Percentiles rank a stretch among this genome's conserved stretches.
Evolutionary conservation across 805 yeast genomes (phyloP).

Genomic region (Starmerella lactis-condensi): DNA sequence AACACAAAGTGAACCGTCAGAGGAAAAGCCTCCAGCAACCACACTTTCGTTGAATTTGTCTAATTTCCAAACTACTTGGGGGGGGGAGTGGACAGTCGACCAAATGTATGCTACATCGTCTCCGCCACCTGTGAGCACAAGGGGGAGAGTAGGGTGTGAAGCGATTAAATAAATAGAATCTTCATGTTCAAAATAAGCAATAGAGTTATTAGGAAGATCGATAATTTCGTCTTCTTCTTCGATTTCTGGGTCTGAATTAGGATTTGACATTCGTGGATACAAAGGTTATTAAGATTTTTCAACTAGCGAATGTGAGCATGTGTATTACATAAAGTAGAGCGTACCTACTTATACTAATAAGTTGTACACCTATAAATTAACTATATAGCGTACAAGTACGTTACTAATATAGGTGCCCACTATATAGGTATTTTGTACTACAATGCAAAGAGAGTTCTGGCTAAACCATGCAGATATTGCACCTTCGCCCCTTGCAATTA

Average conservation of each 20-base stretch:
- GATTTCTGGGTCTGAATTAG: conserved; percentile 21
- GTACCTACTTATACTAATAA: no score
- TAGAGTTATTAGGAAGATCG: conserved; percentile 78
- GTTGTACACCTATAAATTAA: no score
- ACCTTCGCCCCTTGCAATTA: conserved; percentile 8
- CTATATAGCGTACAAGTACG: no score
- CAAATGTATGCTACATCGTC: conserved; percentile 78
- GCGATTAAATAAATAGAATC: conserved; percentile 77
- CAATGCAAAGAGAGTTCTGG: conserved; percentile 9
- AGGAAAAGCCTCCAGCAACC: conserved; percentile 62
- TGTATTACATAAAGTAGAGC: no score
- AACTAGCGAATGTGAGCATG: no score
- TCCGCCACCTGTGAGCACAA: conserved; percentile 86
- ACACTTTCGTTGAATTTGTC: conserved; percentile 78
- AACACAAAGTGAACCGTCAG: conserved; percentile 60
- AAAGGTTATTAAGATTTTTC: no score
- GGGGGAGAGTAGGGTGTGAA: conserved; percentile 65
- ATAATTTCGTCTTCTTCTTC: conserved; percentile 44
- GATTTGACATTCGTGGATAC: no score
- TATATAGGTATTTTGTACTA: no score
- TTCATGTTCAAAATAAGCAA: conserved; percentile 76
- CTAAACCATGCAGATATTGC: conserved; percentile 2
- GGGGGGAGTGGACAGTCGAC: conserved; percentile 67
- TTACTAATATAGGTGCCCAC: no score
- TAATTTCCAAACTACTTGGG: conserved; percentile 58